Evolutionary conservation across 345 rosid genomes (phyloP).

Genomic region (Hirschfeldia incana): DNA sequence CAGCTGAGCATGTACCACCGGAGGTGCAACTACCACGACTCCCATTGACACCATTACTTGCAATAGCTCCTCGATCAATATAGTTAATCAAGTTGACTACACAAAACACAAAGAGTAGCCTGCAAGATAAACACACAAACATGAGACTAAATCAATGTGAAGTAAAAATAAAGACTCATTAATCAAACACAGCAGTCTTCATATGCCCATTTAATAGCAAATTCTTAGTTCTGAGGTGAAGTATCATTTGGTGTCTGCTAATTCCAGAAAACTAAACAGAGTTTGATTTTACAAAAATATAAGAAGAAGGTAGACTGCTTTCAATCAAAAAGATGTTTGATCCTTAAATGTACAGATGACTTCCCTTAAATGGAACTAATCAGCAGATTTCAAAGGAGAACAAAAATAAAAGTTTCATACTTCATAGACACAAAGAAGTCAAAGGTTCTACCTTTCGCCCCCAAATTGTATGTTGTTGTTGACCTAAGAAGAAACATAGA

Average conservation of each 20-base stretch:
- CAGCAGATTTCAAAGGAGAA: not conserved
- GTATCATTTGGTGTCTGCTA: not conserved
- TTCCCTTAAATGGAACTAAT: not conserved
- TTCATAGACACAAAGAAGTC: constrained; percentile 1
- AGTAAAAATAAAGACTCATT: not conserved
- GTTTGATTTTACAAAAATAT: constrained; percentile 1
- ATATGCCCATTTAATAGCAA: not conserved
- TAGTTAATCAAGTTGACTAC: constrained; percentile 79
- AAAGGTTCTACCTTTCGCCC: constrained; percentile 17
- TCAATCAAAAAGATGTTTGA: not conserved
- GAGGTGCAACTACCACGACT: constrained; percentile 61
- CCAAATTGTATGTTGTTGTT: not conserved
- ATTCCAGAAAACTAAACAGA: constrained; percentile 12
- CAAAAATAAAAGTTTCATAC: not conserved
- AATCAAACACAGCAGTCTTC: not conserved
- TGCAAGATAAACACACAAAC: constrained; percentile 36
- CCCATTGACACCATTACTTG: constrained; percentile 97
- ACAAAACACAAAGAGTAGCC: constrained; percentile 82
- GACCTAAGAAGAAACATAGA: not conserved
- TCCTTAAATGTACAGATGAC: not conserved
- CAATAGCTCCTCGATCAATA: constrained; percentile 91
- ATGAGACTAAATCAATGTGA: not conserved
- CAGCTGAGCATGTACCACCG: constrained; percentile 71
- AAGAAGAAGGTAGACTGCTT: constrained; percentile 14
- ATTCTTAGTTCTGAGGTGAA: not conserved